Evolutionary conservation across 169 alveolate genomes (phyloP).

Genomic region (Sarcocystis neurona): DNA sequence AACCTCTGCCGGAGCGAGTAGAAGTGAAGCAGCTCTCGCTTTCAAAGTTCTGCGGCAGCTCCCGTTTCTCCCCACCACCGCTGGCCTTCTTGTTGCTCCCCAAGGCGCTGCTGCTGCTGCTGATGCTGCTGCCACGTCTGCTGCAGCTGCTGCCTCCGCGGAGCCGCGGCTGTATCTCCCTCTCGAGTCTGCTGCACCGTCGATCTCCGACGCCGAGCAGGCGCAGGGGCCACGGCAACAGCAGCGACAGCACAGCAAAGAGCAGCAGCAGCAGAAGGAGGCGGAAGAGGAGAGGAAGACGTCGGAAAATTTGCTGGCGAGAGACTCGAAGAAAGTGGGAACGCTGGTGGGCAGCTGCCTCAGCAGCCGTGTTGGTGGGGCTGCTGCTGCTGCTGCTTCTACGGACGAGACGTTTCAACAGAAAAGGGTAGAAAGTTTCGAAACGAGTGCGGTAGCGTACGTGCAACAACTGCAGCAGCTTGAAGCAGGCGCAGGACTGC

Average conservation of each 20-base stretch:
- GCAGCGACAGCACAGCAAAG: neutral
- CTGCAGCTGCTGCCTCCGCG: neutral
- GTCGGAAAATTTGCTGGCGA: neutral
- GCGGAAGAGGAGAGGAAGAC: neutral
- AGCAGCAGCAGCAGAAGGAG: neutral
- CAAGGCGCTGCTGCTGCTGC: constrained; percentile 33
- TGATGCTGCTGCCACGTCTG: neutral
- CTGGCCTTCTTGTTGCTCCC: constrained; percentile 45
- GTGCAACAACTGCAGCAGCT: too few species aligned
- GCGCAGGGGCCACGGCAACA: neutral
- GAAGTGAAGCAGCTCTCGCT: neutral
- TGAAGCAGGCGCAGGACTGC: too few species aligned
- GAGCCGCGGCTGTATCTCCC: neutral
- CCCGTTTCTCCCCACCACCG: constrained; percentile 49
- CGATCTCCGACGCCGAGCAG: neutral
- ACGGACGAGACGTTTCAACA: too few species aligned
- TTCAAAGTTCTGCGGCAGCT: constrained; percentile 18
- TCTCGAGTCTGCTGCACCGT: neutral
- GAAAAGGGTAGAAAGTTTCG: too few species aligned
- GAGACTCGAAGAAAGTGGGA: too few species aligned
- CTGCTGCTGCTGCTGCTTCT: too few species aligned
- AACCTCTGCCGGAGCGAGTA: constrained; percentile 29
- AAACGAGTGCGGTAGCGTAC: too few species aligned
- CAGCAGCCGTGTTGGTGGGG: too few species aligned
- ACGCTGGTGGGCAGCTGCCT: too few species aligned